Percentiles rank a stretch among this genome's conserved stretches.
Evolutionary conservation across 768 basidiomycete species (phyloP).

Genomic region (Tricholoma saponaceum): DNA sequence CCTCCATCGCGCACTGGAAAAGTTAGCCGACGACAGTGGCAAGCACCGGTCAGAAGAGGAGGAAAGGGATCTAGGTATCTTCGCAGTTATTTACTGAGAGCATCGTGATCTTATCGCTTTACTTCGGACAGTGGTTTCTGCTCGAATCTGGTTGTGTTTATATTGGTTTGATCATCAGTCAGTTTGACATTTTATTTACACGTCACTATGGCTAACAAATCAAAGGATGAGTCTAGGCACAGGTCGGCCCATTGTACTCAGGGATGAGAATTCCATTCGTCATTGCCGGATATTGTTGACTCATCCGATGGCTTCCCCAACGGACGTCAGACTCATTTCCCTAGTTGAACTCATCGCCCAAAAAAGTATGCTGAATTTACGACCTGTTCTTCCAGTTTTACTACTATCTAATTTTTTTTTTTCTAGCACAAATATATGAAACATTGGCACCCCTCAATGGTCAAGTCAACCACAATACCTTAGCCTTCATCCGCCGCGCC

Average conservation of each 20-base stretch:
- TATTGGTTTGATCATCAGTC: constrained; percentile 98
- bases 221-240: constrained; percentile 86
- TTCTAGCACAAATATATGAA: constrained; percentile 86
- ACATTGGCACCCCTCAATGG: constrained; percentile 84
- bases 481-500: constrained; percentile 85
- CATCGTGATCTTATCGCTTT: constrained; percentile 1
- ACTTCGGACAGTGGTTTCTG: constrained; percentile 69
- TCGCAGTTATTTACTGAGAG: constrained; percentile 4
- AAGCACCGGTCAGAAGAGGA: constrained; percentile 74
- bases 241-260: constrained; percentile 83
- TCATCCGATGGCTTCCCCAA: constrained; percentile 86
- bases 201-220: constrained; percentile 1
- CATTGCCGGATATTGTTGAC: constrained; percentile 78
- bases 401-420: no score
- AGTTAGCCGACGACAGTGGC: constrained; percentile 72
- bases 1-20: constrained; percentile 88
- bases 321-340: constrained; percentile 84
- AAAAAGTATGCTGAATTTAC: constrained; percentile 57
- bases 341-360: constrained; percentile 88
- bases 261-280: constrained; percentile 84
- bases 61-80: constrained; percentile 77
- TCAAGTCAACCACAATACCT: constrained; percentile 78
- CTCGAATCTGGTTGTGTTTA: constrained; percentile 90
- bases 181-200: constrained; percentile 23
- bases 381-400: neutral